Evolutionary conservation across 2,329 filamentous ascomycete species (phyloP).

Genomic region (Cryphonectria radicalis): DNA sequence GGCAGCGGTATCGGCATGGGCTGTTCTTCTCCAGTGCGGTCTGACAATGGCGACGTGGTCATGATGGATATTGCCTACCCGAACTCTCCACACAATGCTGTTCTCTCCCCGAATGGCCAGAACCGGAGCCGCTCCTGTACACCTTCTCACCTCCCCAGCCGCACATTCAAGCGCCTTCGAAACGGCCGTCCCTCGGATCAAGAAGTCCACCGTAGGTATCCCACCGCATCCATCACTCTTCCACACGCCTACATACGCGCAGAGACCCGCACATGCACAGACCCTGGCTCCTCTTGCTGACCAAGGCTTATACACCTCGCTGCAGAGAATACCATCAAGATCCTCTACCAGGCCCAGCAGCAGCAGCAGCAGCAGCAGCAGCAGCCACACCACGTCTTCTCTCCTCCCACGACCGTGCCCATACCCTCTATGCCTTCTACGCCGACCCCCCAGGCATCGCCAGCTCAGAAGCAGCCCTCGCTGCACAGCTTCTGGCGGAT

Average conservation of each 20-base stretch:
- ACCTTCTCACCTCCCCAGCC: conserved; percentile 55
- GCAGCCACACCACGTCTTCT: conserved; percentile 31
- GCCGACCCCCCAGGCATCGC: conserved; percentile 29
- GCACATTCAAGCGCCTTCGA: conserved; percentile 65
- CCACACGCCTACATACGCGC: neutral
- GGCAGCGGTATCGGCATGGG: conserved; percentile 48
- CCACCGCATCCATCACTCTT: neutral
- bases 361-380: conserved; percentile 24
- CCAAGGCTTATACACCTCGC: neutral
- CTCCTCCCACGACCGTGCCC: conserved; percentile 19
- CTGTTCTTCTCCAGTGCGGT: conserved; percentile 45
- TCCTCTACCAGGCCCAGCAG: conserved; percentile 62
- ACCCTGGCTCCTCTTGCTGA: neutral
- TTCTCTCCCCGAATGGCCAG: conserved; percentile 30
- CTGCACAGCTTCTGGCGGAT: conserved; percentile 68
- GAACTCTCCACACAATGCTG: conserved; percentile 34
- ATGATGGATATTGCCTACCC: conserved; percentile 39
- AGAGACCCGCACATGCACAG: no score
- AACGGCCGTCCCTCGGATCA: conserved; percentile 61
- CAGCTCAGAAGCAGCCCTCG: conserved; percentile 49
- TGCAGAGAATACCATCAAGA: conserved; percentile 59
- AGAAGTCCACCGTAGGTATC: conserved; percentile 57
- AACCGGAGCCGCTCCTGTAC: conserved; percentile 36
- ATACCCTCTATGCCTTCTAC: conserved; percentile 22
- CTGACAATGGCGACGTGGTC: conserved; percentile 38